phyloP scores from a whole-genome alignment of 305 asterid genomes.

The Fraxinus angustifolia region DNA sequence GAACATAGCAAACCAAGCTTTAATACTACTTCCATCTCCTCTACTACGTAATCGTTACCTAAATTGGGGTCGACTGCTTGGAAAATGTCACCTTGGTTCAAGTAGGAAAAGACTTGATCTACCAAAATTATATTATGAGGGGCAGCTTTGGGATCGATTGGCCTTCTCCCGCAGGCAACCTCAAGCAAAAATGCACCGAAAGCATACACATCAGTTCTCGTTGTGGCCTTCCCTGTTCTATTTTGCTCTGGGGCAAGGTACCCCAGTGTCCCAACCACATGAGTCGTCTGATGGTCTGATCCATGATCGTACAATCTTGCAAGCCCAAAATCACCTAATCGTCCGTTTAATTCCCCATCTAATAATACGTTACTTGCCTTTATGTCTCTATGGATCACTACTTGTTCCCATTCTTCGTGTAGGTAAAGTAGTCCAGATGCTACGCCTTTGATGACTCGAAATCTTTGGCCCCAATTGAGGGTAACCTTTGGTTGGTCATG shows the following conservation, averaged over 20 bases:
- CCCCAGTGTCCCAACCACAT: constrained; percentile 62
- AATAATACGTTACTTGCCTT: constrained; percentile 64
- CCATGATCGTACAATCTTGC: constrained; percentile 67
- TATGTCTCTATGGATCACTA: constrained; percentile 61
- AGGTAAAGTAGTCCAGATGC: constrained; percentile 54
- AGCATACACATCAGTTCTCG: constrained; percentile 56
- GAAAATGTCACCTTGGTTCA: constrained; percentile 40
- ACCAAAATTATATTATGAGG: constrained; percentile 31
- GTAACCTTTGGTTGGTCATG: constrained; percentile 30
- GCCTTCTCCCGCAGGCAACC: constrained; percentile 54
- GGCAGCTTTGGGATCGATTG: constrained; percentile 30
- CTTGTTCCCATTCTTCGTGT: constrained; percentile 73
- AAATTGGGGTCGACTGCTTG: constrained; percentile 39
- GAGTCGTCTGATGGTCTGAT: constrained; percentile 54
- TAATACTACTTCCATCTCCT: constrained; percentile 43
- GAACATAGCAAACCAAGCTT: constrained; percentile 50
- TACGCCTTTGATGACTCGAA: constrained; percentile 49
- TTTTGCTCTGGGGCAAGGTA: constrained; percentile 65
- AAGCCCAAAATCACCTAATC: constrained; percentile 68
- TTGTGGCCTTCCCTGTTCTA: constrained; percentile 61
- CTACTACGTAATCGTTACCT: constrained; percentile 22
- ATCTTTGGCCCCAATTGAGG: constrained; percentile 53
- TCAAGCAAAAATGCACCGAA: constrained; percentile 74
- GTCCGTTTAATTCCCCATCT: constrained; percentile 48
- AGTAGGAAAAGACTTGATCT: constrained; percentile 41